Conservation (phyloP, 2,329 filamentous ascomycete species). For the Emmonsia crescens region DNA sequence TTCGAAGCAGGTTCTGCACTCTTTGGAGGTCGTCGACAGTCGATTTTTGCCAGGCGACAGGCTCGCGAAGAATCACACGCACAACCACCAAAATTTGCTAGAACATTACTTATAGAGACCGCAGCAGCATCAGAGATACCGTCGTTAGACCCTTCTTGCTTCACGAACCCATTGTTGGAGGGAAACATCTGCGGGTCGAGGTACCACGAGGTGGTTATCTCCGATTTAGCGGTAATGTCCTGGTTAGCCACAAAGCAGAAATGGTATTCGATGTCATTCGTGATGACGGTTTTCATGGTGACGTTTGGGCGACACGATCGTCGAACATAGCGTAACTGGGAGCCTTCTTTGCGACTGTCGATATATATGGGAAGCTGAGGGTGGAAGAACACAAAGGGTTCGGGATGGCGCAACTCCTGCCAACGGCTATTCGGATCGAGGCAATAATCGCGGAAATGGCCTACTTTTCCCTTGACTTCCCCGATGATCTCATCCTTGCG, state of each 20-base stretch:
- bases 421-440: slow-evolving; percentile 55
- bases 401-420: slow-evolving; percentile 48
- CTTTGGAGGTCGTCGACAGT: slow-evolving; percentile 32
- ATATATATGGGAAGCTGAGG: slow-evolving; percentile 83
- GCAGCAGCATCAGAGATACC: slow-evolving; percentile 31
- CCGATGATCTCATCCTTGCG: slow-evolving; percentile 47
- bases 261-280: slow-evolving; percentile 67
- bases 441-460: slow-evolving; percentile 63
- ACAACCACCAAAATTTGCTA: slow-evolving; percentile 41
- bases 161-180: slow-evolving; percentile 30
- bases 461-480: slow-evolving; percentile 68
- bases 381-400: slow-evolving; percentile 77
- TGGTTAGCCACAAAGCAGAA: slow-evolving; percentile 86
- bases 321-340: slow-evolving; percentile 74
- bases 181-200: slow-evolving; percentile 31
- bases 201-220: slow-evolving; percentile 41
- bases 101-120: slow-evolving; percentile 38
- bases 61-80: slow-evolving; percentile 31
- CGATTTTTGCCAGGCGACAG: slow-evolving; percentile 34
- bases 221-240: slow-evolving; percentile 51
- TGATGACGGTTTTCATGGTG: slow-evolving; percentile 75
- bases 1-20: slow-evolving; percentile 25
- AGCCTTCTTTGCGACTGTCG: slow-evolving; percentile 81
- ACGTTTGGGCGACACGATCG: slow-evolving; percentile 87
- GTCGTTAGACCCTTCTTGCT: slow-evolving; percentile 29